A percentile compares a stretch with the other conserved stretches of the same genome.
Evolutionary conservation across 176 grass and related monocot species (phyloP).

Genomic region (Triticum dicoccoides): DNA sequence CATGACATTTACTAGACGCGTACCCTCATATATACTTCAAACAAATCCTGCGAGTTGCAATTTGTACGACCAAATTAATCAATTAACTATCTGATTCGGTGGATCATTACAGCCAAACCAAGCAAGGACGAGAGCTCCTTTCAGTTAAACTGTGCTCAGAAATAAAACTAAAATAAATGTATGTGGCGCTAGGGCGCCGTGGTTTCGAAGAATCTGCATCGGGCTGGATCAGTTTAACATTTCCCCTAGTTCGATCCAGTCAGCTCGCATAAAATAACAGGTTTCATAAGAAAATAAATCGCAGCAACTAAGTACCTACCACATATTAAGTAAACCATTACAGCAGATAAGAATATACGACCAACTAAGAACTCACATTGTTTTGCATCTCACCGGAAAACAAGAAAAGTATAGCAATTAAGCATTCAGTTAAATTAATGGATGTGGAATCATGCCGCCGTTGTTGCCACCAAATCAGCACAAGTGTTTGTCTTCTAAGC

Average conservation of each 20-base stretch:
- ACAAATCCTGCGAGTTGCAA: not conserved
- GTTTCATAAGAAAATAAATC: not conserved
- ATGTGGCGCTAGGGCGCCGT: conserved; percentile 27
- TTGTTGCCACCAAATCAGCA: conserved; percentile 10
- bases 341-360: not conserved
- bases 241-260: not conserved
- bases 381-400: too few species aligned
- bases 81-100: not conserved
- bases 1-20: not conserved
- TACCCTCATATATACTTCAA: not conserved
- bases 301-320: not conserved
- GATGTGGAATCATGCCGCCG: conserved; percentile 10
- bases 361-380: not conserved
- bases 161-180: not conserved
- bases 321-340: not conserved
- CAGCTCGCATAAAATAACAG: not conserved
- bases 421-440: not conserved
- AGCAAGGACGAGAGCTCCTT: not conserved
- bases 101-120: not conserved
- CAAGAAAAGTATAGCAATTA: not conserved
- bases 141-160: not conserved
- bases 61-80: not conserved
- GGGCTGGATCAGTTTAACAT: not conserved
- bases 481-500: not conserved
- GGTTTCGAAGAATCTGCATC: not conserved